Evolutionary conservation across 176 grass and related monocot genomes (phyloP).

Genomic region (Puya raimondii): DNA sequence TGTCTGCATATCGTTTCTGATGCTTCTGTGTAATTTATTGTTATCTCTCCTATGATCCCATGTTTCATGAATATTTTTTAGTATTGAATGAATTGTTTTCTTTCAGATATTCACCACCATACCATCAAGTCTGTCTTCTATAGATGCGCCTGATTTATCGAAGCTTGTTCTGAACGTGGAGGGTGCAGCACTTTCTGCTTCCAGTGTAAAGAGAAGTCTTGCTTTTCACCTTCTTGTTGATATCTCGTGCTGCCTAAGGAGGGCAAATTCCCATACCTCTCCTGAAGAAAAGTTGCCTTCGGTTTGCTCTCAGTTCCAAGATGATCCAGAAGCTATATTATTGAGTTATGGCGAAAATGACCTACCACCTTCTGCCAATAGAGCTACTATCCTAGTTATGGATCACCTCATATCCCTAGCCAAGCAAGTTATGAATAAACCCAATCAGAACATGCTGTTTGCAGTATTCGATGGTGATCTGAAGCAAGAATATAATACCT

Average conservation of each 20-base stretch:
- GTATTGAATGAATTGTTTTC: slow-evolving; percentile 22
- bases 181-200: slow-evolving; percentile 41
- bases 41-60: background rate
- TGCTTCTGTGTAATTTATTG: background rate
- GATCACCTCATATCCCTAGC: slow-evolving; percentile 35
- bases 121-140: slow-evolving; percentile 13
- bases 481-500: slow-evolving; percentile 26
- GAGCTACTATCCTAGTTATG: slow-evolving; percentile 29
- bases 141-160: slow-evolving; percentile 31
- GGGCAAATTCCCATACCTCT: slow-evolving; percentile 12
- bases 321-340: slow-evolving; percentile 18
- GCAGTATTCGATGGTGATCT: slow-evolving; percentile 20
- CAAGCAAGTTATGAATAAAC: slow-evolving; percentile 19
- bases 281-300: slow-evolving; percentile 13
- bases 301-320: slow-evolving; percentile 12
- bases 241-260: slow-evolving; percentile 42
- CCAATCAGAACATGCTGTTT: slow-evolving; percentile 17
- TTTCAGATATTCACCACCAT: slow-evolving; percentile 42
- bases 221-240: slow-evolving; percentile 43
- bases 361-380: slow-evolving; percentile 19
- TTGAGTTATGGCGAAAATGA: slow-evolving; percentile 29
- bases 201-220: slow-evolving; percentile 26
- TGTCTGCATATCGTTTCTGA: background rate
- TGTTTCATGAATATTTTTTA: slow-evolving; percentile 9
- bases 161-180: slow-evolving; percentile 36